Base-by-base conservation (phyloP, 108 stramenopile species). In the Aurantiochytrium sp. region DNA sequence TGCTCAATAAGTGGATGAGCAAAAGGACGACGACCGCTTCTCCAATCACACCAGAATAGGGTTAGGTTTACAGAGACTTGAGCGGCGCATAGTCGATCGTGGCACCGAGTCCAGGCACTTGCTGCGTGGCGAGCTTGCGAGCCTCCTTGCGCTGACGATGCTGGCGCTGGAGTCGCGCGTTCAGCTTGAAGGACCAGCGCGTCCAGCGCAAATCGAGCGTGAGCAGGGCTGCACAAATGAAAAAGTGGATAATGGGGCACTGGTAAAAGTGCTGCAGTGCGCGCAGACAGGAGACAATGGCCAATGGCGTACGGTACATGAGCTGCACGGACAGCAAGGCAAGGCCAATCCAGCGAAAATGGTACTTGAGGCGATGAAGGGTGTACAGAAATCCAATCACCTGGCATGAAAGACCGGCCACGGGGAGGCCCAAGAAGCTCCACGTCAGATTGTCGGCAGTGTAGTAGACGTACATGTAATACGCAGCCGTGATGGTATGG, bases 341-440 rank as follows among this genome's bases (percentile, higher is more conserved):
- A 12, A 83, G 28, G 76, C 76, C 51, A 12, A 83, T 53, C 49
- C 49, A 83, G 23, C n/a, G 19, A 28, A 53, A 83, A 1, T 53
- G 45, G 76, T 83, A 83, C 76, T 83, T 83, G 25, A 83, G 51
- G 25, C 76, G 45, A 4, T 83, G 76, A 1, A 53, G 25, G 6
- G 76, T 83, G 76, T 83, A 83, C 18, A 83, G 76, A 47, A 47
- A 83, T 3, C 76, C 76, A 83, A 83, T 83, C 19, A 83, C 45
- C 49, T 83, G 76, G 5, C 76, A 83, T 12, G 76, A 83, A 83
- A 83, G 49, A 6, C 76, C 76, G 28, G 76, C 76, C 76, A 83
- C 76, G n/a, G 76, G 76, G 10, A 83, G 76, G 6, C 76, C 76
- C n/a, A 83, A 3, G 4, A 83, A 83, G 49, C 51, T 53, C 49